Conservation (phyloP, 2,329 filamentous ascomycete genomes). For the Bimuria novae-zelandiae region DNA sequence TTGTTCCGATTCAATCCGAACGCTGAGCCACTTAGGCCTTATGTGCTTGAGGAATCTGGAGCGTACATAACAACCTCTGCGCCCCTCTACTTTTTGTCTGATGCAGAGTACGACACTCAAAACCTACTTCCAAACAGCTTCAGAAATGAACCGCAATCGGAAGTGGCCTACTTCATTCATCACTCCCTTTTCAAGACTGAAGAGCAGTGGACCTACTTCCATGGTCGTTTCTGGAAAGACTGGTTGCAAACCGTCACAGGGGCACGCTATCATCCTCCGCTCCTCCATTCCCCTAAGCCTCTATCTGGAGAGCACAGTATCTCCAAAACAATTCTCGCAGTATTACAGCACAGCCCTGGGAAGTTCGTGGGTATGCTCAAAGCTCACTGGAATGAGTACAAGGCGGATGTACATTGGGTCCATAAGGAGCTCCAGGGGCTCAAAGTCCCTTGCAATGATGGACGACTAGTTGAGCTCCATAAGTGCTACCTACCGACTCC, state of each 20-base stretch:
- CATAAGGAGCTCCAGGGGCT: not conserved
- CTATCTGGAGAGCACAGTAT: not conserved
- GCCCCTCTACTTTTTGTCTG: constrained; percentile 18
- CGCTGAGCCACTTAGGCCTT: not conserved
- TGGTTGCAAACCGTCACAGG: constrained; percentile 17
- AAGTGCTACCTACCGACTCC: constrained; percentile 18
- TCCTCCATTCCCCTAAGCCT: not conserved
- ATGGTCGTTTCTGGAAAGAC: constrained; percentile 11
- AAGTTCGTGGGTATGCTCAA: constrained; percentile 20
- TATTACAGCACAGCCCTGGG: constrained; percentile 1
- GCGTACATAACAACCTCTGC: not conserved
- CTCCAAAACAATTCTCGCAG: constrained; percentile 9
- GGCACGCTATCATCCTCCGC: constrained; percentile 16
- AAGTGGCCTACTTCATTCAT: constrained; percentile 6
- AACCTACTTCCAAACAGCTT: constrained; percentile 12
- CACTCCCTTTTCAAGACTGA: not conserved
- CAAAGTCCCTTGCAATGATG: constrained; percentile 13
- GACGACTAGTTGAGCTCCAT: not conserved
- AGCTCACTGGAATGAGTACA: constrained; percentile 22
- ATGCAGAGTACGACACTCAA: constrained; percentile 17
- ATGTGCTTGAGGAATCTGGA: constrained; percentile 8
- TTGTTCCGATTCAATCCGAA: constrained; percentile 15
- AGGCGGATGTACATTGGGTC: not conserved
- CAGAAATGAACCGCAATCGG: not conserved
- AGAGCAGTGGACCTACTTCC: not conserved